Evolutionary conservation across 1,139 yeast genomes (phyloP).

Genomic region (Sugiyamaella novakii): DNA sequence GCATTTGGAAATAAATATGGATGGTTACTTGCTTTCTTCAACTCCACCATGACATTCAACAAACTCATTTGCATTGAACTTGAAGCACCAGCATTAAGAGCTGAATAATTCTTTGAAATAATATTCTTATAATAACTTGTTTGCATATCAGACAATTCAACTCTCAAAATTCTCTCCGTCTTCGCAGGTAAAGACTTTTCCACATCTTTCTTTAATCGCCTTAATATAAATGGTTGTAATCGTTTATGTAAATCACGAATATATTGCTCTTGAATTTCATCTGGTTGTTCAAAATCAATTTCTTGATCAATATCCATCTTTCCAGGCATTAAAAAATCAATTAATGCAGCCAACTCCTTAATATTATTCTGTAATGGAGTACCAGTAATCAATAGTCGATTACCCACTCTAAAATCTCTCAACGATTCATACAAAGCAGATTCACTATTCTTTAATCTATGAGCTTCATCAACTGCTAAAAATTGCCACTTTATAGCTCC

Average conservation of each 20-base stretch:
- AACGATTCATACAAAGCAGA: conserved; percentile 89
- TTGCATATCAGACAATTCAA: conserved; percentile 91
- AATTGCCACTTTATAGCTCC: conserved; percentile 93
- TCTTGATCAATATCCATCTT: conserved; percentile 86
- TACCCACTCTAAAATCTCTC: conserved; percentile 76
- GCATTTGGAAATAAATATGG: conserved; percentile 95
- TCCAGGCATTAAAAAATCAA: conserved; percentile 96
- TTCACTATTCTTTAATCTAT: conserved; percentile 91
- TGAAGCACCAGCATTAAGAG: conserved; percentile 80
- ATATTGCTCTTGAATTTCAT: conserved; percentile 81
- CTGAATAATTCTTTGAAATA: conserved; percentile 85
- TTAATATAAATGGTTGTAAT: conserved; percentile 85
- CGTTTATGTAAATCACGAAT: conserved; percentile 82
- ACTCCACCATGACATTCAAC: conserved; percentile 89
- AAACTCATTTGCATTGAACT: conserved; percentile 81
- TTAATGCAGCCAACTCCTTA: conserved; percentile 91
- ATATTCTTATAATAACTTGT: conserved; percentile 94
- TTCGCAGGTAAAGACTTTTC: conserved; percentile 95
- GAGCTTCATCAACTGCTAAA: conserved; percentile 98
- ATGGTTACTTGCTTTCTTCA: conserved; percentile 95
- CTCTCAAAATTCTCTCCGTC: conserved; percentile 91
- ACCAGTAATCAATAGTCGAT: conserved; percentile 91
- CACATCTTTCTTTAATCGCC: conserved; percentile 95
- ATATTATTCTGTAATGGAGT: conserved; percentile 96
- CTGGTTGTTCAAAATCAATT: conserved; percentile 89